phyloP scores from a whole-genome alignment of 495 filamentous ascomycete genomes.

The Podospora sp. region DNA sequence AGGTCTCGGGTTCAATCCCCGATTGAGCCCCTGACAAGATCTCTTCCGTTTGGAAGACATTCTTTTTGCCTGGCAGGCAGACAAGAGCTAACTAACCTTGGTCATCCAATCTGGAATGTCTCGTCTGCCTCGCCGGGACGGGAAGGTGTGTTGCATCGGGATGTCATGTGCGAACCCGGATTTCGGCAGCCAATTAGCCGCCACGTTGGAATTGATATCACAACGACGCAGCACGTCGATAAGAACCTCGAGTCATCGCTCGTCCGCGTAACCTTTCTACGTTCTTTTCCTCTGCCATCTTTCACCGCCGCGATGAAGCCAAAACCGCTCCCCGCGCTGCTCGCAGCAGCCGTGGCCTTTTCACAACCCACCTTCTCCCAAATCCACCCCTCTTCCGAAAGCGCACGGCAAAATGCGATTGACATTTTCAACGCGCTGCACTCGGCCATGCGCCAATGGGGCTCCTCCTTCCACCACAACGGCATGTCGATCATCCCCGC shows the following conservation, averaged over 20 bases:
- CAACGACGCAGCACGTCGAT: not conserved
- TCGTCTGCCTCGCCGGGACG: too few species aligned
- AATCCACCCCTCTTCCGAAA: not conserved
- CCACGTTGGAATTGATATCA: not conserved
- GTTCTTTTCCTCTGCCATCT: not conserved
- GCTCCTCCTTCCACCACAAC: slow-evolving; percentile 68
- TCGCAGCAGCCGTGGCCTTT: not conserved
- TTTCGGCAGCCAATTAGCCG: not conserved
- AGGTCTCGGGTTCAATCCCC: not conserved
- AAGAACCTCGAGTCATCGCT: not conserved
- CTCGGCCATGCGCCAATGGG: slow-evolving; percentile 66
- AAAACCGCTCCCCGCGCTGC: not conserved
- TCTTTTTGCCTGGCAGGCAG: not conserved
- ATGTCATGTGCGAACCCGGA: not conserved
- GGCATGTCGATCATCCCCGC: slow-evolving; percentile 67
- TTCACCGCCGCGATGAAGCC: not conserved
- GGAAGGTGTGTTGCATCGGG: not conserved
- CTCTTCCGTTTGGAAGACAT: not conserved
- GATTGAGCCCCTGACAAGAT: not conserved
- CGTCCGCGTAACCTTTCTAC: not conserved
- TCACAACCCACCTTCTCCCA: not conserved
- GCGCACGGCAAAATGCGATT: slow-evolving; percentile 52
- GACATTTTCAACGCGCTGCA: slow-evolving; percentile 70
- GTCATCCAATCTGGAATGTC: too few species aligned
- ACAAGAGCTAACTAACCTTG: too few species aligned